Base-by-base conservation (phyloP, 2,329 filamentous ascomycete species). In the Zarea fungicola region DNA sequence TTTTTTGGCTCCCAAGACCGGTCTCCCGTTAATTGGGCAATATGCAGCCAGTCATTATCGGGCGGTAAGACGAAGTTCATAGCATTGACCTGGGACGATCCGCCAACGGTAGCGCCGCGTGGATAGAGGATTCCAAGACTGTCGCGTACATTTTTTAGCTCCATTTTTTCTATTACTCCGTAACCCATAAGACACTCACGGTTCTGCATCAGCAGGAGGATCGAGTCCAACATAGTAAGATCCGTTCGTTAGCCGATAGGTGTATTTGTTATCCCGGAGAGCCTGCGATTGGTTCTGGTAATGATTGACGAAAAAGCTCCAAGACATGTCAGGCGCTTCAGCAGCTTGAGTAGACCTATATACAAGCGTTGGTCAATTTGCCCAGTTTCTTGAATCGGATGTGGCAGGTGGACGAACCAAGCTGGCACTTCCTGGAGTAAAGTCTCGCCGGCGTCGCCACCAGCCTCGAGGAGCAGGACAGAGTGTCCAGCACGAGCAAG, bases 301-400 rank as follows among this genome's bases (percentile, higher is more conserved):
- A 60, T 84, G 80, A 48, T 75, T 72, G 39, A 83, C 78, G 50
- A 73, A 85, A 63, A 79, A 83, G 58, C 78, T 71, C 80, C 28
- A 29, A 29, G 28, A 8, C 14, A 8, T 14, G 14, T 8, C 8
- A 29, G 28, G 14, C 8, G 28, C 14, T 8, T 14, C 28, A 8
- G 28, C 28, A n/a, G n/a, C 28, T 29, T 8, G 28, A 29, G 14
- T 8, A 8, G 14, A 8, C 28, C 14, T 29, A 29, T 29, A 8
- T 29, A n/a, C n/a, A n/a, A n/a, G n/a, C n/a, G n/a, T 29, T 14
- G 28, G 28, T 29, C 8, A 29, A 29, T 29, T 29, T 29, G 14
- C n/a, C n/a, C n/a, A 14, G 14, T 8, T 29, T 29, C 8, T 8
- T 29, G 28, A 8, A 14, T 29, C 8, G 28, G 7, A 8, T 29